Percentiles rank a stretch among this genome's conserved stretches.
Conservation (phyloP, 768 basidiomycete genomes). For the Pleurotus citrinopileatus region DNA sequence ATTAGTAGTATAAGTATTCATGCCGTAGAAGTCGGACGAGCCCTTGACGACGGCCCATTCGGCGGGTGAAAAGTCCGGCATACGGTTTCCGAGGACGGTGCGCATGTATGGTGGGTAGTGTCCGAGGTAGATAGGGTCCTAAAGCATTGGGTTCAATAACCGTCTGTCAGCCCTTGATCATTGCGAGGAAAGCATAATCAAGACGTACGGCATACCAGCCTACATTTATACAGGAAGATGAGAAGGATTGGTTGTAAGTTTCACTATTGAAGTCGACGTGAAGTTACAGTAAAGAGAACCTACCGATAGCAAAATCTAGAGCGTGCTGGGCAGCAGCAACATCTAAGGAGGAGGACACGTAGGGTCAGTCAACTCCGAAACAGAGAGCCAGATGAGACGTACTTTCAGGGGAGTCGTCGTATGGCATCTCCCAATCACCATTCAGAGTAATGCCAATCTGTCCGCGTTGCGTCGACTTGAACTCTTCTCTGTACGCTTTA, state of each 20-base stretch:
- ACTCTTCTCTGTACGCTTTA: constrained; percentile 64
- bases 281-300: constrained; percentile 22
- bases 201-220: constrained; percentile 57
- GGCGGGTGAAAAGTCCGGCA: constrained; percentile 54
- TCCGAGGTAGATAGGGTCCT: constrained; percentile 73
- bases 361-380: not conserved
- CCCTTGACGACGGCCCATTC: constrained; percentile 57
- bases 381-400: constrained; percentile 22
- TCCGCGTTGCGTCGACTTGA: constrained; percentile 60
- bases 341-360: constrained; percentile 34
- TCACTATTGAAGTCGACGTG: constrained; percentile 16
- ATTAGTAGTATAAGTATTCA: constrained; percentile 72
- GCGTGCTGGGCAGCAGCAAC: constrained; percentile 69
- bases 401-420: constrained; percentile 69
- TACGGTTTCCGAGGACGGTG: constrained; percentile 53
- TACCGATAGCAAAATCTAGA: constrained; percentile 70
- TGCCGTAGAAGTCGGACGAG: constrained; percentile 70
- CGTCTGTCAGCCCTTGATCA: not conserved
- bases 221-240: too few relatives aligned
- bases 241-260: too few relatives aligned
- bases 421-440: constrained; percentile 74
- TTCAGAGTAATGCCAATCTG: constrained; percentile 79
- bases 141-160: constrained; percentile 13
- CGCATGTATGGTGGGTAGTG: constrained; percentile 61
- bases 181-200: constrained; percentile 14